phyloP scores from a whole-genome alignment of 371 early-diverging fungal species.

The Thermomucor indicae-seudaticae region DNA sequence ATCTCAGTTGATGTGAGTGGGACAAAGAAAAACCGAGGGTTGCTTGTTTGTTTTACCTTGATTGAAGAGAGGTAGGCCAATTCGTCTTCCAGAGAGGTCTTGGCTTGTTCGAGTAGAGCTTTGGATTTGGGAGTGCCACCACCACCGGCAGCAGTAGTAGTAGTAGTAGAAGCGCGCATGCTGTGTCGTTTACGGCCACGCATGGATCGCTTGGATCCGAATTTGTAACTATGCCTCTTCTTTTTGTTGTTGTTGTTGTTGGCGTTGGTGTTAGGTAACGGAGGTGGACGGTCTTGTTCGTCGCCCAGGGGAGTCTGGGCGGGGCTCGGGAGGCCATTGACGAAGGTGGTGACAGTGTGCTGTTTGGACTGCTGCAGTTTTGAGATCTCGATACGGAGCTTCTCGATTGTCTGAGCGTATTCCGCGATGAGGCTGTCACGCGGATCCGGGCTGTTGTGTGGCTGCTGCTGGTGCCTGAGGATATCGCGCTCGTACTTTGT shows the following conservation, averaged over 20 bases:
- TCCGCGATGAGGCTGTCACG: slow-evolving; percentile 9
- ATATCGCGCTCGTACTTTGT: slow-evolving; percentile 26
- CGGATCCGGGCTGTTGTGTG: background rate
- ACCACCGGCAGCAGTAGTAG: too few relatives aligned
- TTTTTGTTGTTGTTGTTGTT: slow-evolving; percentile 6
- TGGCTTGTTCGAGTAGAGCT: slow-evolving; percentile 4
- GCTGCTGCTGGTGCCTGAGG: background rate
- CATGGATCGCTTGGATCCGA: slow-evolving; percentile 13
- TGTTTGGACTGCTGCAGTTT: background rate
- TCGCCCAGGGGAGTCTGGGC: background rate
- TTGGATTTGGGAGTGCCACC: too few relatives aligned
- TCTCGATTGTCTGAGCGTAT: slow-evolving; percentile 4
- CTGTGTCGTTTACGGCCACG: slow-evolving; percentile 11
- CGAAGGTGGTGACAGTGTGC: background rate
- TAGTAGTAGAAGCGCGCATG: too few relatives aligned
- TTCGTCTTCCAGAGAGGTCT: background rate
- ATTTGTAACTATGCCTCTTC: slow-evolving; percentile 18
- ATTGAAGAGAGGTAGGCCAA: too few relatives aligned
- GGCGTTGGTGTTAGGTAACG: background rate
- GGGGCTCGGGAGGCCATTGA: background rate
- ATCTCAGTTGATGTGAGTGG: too few relatives aligned
- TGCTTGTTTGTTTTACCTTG: too few relatives aligned
- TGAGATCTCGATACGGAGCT: background rate
- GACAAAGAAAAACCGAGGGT: too few relatives aligned
- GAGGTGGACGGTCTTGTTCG: background rate